These are phyloP conservation scores for Inonotus hispidus DNA, from an alignment of 1,284 basidiomycete genomes.

Conservation along the genomic window DNA sequence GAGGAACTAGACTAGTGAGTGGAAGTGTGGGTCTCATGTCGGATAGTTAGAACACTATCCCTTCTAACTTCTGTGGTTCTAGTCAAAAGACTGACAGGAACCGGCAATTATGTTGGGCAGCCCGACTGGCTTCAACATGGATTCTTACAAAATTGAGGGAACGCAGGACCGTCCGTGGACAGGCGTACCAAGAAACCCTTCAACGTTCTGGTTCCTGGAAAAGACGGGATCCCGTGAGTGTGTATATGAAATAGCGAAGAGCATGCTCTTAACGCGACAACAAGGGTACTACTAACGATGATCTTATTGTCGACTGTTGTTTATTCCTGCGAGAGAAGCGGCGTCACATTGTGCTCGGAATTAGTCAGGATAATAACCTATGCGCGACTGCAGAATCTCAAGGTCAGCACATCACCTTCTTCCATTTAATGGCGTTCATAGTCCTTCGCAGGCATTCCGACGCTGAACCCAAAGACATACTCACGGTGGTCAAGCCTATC, in stretches of 20 bases:
- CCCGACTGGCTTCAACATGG: constrained; percentile 67
- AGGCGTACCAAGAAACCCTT: constrained; percentile 61
- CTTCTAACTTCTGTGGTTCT: not conserved
- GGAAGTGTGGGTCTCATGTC: too few relatives aligned
- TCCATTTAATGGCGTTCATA: not conserved
- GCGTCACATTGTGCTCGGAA: constrained; percentile 35
- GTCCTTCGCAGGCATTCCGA: constrained; percentile 12
- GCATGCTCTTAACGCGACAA: not conserved
- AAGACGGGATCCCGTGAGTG: constrained; percentile 35
- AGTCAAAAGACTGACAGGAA: constrained; percentile 56
- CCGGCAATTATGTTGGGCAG: constrained; percentile 54
- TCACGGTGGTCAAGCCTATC: constrained; percentile 16
- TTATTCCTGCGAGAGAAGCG: constrained; percentile 40
- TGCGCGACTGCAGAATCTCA: constrained; percentile 47
- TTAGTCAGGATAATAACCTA: constrained; percentile 63
- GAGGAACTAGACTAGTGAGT: constrained; percentile 67
- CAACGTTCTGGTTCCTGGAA: constrained; percentile 55
- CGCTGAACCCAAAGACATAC: constrained; percentile 12
- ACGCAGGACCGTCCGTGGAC: constrained; percentile 52
- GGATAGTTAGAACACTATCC: too few relatives aligned
- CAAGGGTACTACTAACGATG: constrained; percentile 50
- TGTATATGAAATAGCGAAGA: not conserved
- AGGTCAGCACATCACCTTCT: constrained; percentile 33
- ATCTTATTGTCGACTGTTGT: constrained; percentile 67
- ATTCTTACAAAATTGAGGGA: constrained; percentile 60